Evolutionary conservation across 2,329 filamentous ascomycete genomes (phyloP).

Genomic region (Pleoardoris graminearum): DNA sequence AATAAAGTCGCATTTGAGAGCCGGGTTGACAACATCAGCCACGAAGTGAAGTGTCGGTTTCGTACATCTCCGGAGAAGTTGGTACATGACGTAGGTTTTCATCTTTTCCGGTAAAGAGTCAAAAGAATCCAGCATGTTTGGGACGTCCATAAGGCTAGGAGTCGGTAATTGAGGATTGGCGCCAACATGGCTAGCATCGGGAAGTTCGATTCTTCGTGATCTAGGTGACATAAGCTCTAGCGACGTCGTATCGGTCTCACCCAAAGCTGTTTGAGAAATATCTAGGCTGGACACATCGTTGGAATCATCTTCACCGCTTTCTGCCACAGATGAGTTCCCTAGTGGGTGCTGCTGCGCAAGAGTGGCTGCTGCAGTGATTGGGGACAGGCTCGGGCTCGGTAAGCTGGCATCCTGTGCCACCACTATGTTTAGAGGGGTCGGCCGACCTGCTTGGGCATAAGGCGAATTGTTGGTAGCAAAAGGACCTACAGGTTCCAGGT

Average conservation of each 20-base stretch:
- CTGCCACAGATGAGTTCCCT: conserved; percentile 28
- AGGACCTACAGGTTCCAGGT: conserved; percentile 63
- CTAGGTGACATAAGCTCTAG: conserved; percentile 22
- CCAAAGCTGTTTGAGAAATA: conserved; percentile 27
- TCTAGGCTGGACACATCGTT: conserved; percentile 45
- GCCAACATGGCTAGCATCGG: conserved; percentile 17
- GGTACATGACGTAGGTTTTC: conserved; percentile 96
- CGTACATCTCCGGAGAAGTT: conserved; percentile 84
- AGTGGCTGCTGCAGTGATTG: conserved; percentile 78
- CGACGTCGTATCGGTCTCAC: conserved; percentile 17
- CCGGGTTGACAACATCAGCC: conserved; percentile 88
- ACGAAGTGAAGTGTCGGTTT: conserved; percentile 88
- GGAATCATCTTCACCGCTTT: conserved; percentile 37
- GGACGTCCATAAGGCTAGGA: conserved; percentile 71
- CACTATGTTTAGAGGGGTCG: conserved; percentile 66
- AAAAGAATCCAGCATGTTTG: conserved; percentile 83
- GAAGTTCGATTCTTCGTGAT: conserved; percentile 27
- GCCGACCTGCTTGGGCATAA: conserved; percentile 32
- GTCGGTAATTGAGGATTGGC: conserved; percentile 42
- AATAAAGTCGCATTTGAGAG: conserved; percentile 92
- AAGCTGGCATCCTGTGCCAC: conserved; percentile 86
- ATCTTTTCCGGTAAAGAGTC: conserved; percentile 88
- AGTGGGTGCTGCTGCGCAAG: conserved; percentile 45
- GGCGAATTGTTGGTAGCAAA: conserved; percentile 33
- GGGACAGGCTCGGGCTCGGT: conserved; percentile 91